A percentile compares a stretch with the other conserved stretches of the same genome.
Evolutionary conservation across 2,329 filamentous ascomycete genomes (phyloP).

Genomic region (Ophiostoma piceae): DNA sequence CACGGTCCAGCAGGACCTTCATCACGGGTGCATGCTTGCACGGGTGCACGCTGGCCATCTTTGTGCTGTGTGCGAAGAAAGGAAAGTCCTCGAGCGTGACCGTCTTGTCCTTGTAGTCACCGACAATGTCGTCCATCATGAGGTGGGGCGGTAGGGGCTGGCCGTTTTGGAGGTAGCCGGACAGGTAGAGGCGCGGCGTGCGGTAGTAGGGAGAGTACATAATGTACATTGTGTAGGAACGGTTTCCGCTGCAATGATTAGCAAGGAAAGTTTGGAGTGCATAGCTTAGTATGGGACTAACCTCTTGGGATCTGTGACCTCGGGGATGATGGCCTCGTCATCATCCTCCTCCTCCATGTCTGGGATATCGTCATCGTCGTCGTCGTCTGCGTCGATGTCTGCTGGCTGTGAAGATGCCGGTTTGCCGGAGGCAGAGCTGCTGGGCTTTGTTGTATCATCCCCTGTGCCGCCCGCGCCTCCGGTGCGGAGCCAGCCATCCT

Average conservation of each 20-base stretch:
- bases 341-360: constrained; percentile 99
- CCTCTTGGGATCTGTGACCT: constrained; percentile 52
- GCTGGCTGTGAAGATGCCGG: constrained; percentile 39
- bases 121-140: constrained; percentile 40
- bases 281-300: constrained; percentile 27
- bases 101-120: constrained; percentile 61
- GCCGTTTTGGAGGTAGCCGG: constrained; percentile 74
- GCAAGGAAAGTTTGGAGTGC: background rate
- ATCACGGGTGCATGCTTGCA: constrained; percentile 97
- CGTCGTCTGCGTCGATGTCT: constrained; percentile 59
- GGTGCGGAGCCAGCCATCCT: constrained; percentile 88
- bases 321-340: constrained; percentile 90
- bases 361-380: constrained; percentile 77
- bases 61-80: constrained; percentile 83
- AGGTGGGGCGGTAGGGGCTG: constrained; percentile 43
- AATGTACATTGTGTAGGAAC: constrained; percentile 98
- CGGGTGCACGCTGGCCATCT: constrained; percentile 94
- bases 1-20: constrained; percentile 93
- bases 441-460: background rate
- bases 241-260: constrained; percentile 56
- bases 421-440: background rate
- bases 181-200: constrained; percentile 90
- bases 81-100: constrained; percentile 97
- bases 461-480: constrained; percentile 48
- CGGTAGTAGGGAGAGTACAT: constrained; percentile 96